These are phyloP conservation scores for Schwanniomyces vanrijiae DNA, from an alignment of 805 yeast genomes.

Conservation along the genomic window DNA sequence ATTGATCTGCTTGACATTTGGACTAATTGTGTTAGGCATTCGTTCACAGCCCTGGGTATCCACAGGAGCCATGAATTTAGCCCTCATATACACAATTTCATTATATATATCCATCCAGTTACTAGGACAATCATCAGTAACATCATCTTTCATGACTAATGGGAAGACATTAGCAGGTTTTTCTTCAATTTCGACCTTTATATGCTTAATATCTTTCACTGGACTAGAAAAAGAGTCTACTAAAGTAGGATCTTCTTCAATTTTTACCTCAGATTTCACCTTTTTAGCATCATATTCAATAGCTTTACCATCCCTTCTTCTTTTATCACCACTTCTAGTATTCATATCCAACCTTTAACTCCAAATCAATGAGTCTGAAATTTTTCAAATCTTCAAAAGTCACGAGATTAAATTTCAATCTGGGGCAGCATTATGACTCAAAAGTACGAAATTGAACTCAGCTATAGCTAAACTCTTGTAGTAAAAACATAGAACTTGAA, in stretches of 20 bases:
- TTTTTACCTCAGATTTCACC: not conserved
- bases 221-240: not conserved
- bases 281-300: not conserved
- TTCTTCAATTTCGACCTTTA: constrained; percentile 8
- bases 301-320: not conserved
- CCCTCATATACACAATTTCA: constrained; percentile 65
- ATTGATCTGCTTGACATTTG: constrained; percentile 25
- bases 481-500: not conserved
- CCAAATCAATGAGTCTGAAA: not conserved
- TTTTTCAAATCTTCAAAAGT: not conserved
- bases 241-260: not conserved
- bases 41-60: constrained; percentile 85
- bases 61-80: constrained; percentile 72
- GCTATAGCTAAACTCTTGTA: not conserved
- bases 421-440: constrained; percentile 1
- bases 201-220: constrained; percentile 1
- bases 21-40: constrained; percentile 45
- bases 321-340: not conserved
- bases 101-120: constrained; percentile 59
- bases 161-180: constrained; percentile 11
- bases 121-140: constrained; percentile 23
- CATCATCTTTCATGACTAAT: constrained; percentile 4
- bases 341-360: not conserved
- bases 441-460: not conserved
- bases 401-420: not conserved